Percentiles rank a stretch among this genome's conserved stretches.
Evolutionary conservation across 306 rosid genomes (phyloP).

Genomic region (Glycyrrhiza uralensis): DNA sequence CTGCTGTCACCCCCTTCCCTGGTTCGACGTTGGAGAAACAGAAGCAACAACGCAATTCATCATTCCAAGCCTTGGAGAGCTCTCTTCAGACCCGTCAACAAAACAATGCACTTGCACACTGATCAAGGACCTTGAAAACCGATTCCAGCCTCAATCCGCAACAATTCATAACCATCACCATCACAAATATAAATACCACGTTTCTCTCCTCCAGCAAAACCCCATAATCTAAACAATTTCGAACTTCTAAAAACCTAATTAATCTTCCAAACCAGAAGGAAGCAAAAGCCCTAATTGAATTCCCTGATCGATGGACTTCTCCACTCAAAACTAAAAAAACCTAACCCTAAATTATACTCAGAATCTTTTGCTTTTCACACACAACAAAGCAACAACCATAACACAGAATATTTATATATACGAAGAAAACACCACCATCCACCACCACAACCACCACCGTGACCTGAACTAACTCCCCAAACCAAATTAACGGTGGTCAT

Average conservation of each 20-base stretch:
- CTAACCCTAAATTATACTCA: constrained; percentile 55
- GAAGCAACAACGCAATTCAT: constrained; percentile 28
- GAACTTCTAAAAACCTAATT: constrained; percentile 45
- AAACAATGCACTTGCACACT: constrained; percentile 5
- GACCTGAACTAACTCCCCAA: not conserved
- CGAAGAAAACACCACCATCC: constrained; percentile 43
- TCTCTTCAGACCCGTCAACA: constrained; percentile 10
- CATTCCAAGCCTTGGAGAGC: too few relatives aligned
- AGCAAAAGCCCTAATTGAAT: constrained; percentile 47
- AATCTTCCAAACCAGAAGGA: constrained; percentile 38
- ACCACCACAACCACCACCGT: constrained; percentile 4
- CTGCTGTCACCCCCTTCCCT: too few relatives aligned
- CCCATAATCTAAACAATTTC: constrained; percentile 53
- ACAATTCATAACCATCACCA: constrained; percentile 22
- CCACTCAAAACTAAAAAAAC: constrained; percentile 43
- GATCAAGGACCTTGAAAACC: constrained; percentile 40
- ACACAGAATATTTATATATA: constrained; percentile 43
- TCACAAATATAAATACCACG: not conserved
- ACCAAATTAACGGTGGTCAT: constrained; percentile 57
- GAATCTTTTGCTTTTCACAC: constrained; percentile 65
- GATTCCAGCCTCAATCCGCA: constrained; percentile 42
- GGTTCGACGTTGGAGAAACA: too few relatives aligned
- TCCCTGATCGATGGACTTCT: constrained; percentile 46
- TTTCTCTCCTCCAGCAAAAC: constrained; percentile 43
- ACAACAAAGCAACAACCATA: constrained; percentile 46